Evolutionary conservation across 495 filamentous ascomycete species (phyloP).

Genomic region (Cryomyces minteri): DNA sequence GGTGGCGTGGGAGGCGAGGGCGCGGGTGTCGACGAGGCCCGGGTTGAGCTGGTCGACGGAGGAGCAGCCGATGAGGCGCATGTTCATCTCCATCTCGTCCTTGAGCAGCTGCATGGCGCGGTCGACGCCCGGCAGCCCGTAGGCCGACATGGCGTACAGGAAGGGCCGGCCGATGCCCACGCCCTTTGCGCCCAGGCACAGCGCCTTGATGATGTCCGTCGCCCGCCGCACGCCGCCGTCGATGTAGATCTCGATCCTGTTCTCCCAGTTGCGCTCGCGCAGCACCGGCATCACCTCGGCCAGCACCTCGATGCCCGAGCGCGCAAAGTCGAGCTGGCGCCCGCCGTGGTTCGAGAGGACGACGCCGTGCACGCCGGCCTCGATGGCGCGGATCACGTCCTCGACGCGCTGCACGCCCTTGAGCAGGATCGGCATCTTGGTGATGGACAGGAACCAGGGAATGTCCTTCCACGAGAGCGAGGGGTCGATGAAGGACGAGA

Average conservation of each 20-base stretch:
- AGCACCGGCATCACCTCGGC: constrained; percentile 94
- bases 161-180: constrained; percentile 93
- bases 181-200: constrained; percentile 82
- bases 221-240: constrained; percentile 82
- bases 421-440: constrained; percentile 89
- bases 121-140: constrained; percentile 74
- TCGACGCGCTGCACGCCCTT: constrained; percentile 96
- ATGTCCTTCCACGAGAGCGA: constrained; percentile 81
- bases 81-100: constrained; percentile 98
- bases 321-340: constrained; percentile 85
- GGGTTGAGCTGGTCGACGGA: constrained; percentile 61
- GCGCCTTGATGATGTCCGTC: constrained; percentile 90
- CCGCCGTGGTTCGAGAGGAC: constrained; percentile 96
- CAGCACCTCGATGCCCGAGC: constrained; percentile 80
- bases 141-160: constrained; percentile 88
- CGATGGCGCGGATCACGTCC: constrained; percentile 74
- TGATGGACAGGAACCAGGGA: constrained; percentile 83
- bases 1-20: constrained; percentile 48
- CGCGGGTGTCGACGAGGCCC: constrained; percentile 57
- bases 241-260: constrained; percentile 75
- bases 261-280: constrained; percentile 60
- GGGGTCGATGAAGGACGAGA: constrained; percentile 93
- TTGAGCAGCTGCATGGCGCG: constrained; percentile 87
- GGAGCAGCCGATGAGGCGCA: constrained; percentile 74
- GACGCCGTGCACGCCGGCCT: constrained; percentile 72